phyloP scores from a whole-genome alignment of 257 asterid species.

The Forsythia viridissima region DNA sequence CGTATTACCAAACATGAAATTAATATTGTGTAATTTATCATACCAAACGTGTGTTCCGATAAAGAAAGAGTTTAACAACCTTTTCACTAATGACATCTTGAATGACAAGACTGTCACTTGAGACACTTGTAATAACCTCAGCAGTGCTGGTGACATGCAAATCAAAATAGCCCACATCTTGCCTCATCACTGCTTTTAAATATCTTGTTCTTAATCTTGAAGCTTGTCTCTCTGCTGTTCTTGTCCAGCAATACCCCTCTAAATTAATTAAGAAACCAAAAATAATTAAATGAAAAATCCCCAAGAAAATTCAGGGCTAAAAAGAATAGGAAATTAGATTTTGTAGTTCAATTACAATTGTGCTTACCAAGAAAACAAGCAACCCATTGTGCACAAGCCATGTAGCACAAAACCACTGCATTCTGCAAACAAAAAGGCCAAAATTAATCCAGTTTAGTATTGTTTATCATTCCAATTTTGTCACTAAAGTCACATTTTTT shows the following conservation, averaged over 20 bases:
- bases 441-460: background rate
- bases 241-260: conserved; percentile 99
- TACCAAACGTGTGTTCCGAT: no score
- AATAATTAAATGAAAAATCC: background rate
- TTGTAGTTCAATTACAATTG: background rate
- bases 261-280: background rate
- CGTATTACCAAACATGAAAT: no score
- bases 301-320: background rate
- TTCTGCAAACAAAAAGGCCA: conserved; percentile 41
- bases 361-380: conserved; percentile 76
- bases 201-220: conserved; percentile 66
- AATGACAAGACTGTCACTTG: conserved; percentile 77
- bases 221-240: conserved; percentile 95
- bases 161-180: conserved; percentile 93
- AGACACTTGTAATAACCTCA: conserved; percentile 74
- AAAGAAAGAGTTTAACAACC: conserved; percentile 35
- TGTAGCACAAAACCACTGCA: conserved; percentile 68
- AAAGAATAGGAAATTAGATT: no score
- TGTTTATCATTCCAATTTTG: background rate
- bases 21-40: no score
- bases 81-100: conserved; percentile 91
- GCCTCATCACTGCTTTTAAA: conserved; percentile 85
- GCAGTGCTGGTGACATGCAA: conserved; percentile 84
- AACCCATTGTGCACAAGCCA: conserved; percentile 77
- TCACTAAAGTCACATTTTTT: no score